Conservation (phyloP, 176 grass and related monocot species). For the Alopecurus myosuroides region DNA sequence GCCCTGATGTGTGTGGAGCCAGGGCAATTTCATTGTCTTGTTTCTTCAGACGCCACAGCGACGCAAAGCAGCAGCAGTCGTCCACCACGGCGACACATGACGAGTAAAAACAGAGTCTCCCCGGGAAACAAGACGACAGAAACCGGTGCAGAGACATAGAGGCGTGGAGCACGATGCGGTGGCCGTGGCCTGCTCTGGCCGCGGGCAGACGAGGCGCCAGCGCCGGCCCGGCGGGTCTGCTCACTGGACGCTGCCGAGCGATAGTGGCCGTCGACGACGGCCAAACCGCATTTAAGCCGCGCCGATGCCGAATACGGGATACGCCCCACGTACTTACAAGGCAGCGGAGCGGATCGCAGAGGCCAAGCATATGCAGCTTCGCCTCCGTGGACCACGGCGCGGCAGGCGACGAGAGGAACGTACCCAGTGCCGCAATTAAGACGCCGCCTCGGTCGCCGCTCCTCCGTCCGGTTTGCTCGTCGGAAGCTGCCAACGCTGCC, state of each 20-base stretch:
- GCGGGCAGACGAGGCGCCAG: not conserved
- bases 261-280: not conserved
- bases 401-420: not conserved
- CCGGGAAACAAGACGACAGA: not conserved
- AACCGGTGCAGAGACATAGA: not conserved
- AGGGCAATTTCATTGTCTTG: not conserved
- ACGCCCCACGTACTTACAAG: not conserved
- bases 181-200: not conserved
- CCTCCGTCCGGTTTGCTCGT: slow-evolving; percentile 18
- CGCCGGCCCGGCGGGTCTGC: not conserved
- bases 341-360: not conserved
- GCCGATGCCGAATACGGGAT: not conserved
- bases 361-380: not conserved
- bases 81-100: not conserved
- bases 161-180: not conserved
- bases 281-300: not conserved
- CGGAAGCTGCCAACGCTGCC: not conserved
- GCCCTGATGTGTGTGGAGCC: not conserved
- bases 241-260: not conserved
- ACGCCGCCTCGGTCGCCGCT: not conserved
- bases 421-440: not conserved
- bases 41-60: too few relatives aligned
- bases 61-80: not conserved
- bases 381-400: not conserved
- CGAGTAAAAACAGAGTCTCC: not conserved